Evolutionary conservation across 2,329 filamentous ascomycete genomes (phyloP), one percentile per base, ranked within the genome.

Genomic region (Sphaceloma murrayae): DNA sequence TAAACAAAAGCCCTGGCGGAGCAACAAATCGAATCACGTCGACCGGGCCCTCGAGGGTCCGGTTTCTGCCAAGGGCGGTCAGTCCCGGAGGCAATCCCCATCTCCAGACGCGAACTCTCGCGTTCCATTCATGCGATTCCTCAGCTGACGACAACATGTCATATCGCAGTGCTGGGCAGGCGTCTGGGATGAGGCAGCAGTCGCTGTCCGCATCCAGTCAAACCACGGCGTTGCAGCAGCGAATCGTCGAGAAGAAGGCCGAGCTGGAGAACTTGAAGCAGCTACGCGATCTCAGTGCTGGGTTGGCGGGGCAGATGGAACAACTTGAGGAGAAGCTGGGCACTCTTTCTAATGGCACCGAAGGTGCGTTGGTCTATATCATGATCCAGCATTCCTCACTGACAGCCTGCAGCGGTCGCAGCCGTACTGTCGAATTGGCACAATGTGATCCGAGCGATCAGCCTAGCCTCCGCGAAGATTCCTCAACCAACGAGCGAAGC

Each of bases 381-480:
- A n/a, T n/a, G n/a, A n/a, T n/a, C n/a, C n/a, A n/a, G n/a, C n/a
- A n/a, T n/a, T n/a, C n/a, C n/a, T n/a, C n/a, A n/a, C n/a, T n/a
- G n/a, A n/a, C n/a, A n/a, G n/a, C n/a, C n/a, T n/a, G n/a, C n/a
- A 86, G 84, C 82, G 48, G 85, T 93, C 56, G 85, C 85, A 29
- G 75, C 80, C n/a, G 85, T 93, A 16, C 69, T 93, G 59, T 76
- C 80, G 43, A 93, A 91, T 61, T 93, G 85, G 85, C 82, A 88
- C 62, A 88, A 85, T 54, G 85, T 93, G 51, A 71, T 93, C 48
- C 73, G 82, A 52, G 84, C 84, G 31, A 88, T 93, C 57, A 82
- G 82, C 57, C 88, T 91, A 82, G 85, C 85, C 49, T 88, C 82
- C 48, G 82, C 75, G 46, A 85, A 84, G 69, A 68, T 88, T 18